Conservation (phyloP, 73 alveolate genomes). For the Halteria grandinella region DNA sequence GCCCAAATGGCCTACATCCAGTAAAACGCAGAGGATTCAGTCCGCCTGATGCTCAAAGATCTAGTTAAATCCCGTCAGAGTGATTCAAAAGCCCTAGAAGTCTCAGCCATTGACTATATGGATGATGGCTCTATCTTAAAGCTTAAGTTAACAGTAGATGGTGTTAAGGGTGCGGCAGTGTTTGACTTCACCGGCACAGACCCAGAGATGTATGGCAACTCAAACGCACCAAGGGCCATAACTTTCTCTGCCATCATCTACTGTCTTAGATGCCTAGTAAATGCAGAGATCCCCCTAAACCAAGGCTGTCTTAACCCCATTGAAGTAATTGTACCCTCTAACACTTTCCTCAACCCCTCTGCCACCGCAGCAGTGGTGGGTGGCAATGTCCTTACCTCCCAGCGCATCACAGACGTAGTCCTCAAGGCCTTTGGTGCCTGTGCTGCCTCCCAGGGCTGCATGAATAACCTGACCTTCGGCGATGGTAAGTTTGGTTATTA, state of each 20-base stretch:
- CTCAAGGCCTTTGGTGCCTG: slow-evolving; percentile 82
- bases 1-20: slow-evolving; percentile 88
- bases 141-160: slow-evolving; percentile 68
- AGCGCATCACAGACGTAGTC: slow-evolving; percentile 87
- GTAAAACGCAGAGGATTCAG: slow-evolving; percentile 81
- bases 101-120: slow-evolving; percentile 79
- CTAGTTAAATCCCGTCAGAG: no score
- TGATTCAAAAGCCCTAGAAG: no score
- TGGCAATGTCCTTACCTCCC: slow-evolving; percentile 88
- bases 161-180: slow-evolving; percentile 66
- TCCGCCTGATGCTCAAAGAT: slow-evolving; percentile 74
- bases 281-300: slow-evolving; percentile 87
- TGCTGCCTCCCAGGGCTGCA: slow-evolving; percentile 93
- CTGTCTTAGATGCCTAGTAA: slow-evolving; percentile 87
- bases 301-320: slow-evolving; percentile 92
- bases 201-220: slow-evolving; percentile 70
- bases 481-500: slow-evolving; percentile 74
- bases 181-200: slow-evolving; percentile 78
- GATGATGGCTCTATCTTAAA: slow-evolving; percentile 83
- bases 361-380: slow-evolving; percentile 88
- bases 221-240: slow-evolving; percentile 82
- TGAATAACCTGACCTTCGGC: slow-evolving; percentile 93
- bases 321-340: slow-evolving; percentile 68
- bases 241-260: slow-evolving; percentile 88
- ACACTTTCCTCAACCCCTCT: slow-evolving; percentile 77